Base-by-base conservation (phyloP, 2,329 filamentous ascomycete species). In the Penicillium sp. region DNA sequence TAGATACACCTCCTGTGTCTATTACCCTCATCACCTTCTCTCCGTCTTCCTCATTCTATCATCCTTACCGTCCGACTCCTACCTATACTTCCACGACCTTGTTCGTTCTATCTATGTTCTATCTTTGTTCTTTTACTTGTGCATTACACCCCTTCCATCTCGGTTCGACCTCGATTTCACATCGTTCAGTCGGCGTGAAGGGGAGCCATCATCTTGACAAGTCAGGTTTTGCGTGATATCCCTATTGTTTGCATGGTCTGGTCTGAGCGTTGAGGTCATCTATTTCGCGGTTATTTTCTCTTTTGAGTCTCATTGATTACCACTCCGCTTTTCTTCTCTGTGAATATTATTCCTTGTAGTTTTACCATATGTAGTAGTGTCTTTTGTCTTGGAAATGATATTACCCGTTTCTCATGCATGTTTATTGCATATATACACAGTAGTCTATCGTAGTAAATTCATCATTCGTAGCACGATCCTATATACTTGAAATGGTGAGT, bases 211-310 rank as follows among this genome's bases (percentile, higher is more conserved):
- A 57, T 61, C 55, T 60, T 60, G 58, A 61, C 53, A 58, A 59
- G 59, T 59, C 59, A 53, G 50, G 58, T 62, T 64, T 64, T 61
- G 61, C 64, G 61, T 63, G 64, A 66, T 66, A 65, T 65, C 64
- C 64, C 63, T 58, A 51, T 62, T 64, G 51, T 64, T 55, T 65
- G 63, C 63, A 65, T 66, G 57, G 53, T 60, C 56, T 55, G 57
- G 58, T 62, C 51, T 61, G 51, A 60, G 59, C 61, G 56, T 62
- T 63, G 57, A 56, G 60, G 60, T 47, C 34, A 44, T 53, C 37
- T 55, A 42, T 39, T 55, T 34, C 57, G 50, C 49, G 34, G 52
- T 40, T 55, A 22, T 44, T 35, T 31, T 49, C 35, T 39, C 32
- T 39, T 34, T 52, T 50, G 48, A 42, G 8, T 38, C 35, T 52